phyloP scores from a whole-genome alignment of 495 filamentous ascomycete species.

The Tuber melanosporum region DNA sequence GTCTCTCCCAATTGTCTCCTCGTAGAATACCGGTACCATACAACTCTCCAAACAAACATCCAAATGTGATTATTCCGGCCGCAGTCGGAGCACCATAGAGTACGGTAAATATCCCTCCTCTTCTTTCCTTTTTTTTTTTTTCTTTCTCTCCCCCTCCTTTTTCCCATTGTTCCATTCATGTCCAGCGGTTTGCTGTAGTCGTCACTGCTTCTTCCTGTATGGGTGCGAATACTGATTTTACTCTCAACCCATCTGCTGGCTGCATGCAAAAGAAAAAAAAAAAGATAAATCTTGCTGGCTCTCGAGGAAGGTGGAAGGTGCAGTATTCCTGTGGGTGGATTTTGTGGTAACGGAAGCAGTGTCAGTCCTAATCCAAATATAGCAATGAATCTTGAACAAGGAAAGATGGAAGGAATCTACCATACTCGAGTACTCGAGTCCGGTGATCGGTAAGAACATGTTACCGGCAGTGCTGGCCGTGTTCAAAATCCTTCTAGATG shows the following conservation, averaged over 20 bases:
- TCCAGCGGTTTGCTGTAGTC: not conserved
- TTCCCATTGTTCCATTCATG: not conserved
- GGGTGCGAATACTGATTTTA: not conserved
- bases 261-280: not conserved
- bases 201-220: not conserved
- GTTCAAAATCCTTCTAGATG: slow-evolving; percentile 6
- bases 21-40: not conserved
- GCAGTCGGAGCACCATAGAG: not conserved
- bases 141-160: slow-evolving; percentile 1
- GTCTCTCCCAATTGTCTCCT: not conserved
- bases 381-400: not conserved
- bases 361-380: slow-evolving; percentile 1
- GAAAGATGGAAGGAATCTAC: not conserved
- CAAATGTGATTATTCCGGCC: not conserved
- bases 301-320: not conserved
- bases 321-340: not conserved
- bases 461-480: not conserved
- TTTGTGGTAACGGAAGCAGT: not conserved
- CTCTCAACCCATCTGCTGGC: not conserved
- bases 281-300: not conserved
- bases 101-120: not conserved
- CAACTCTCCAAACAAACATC: slow-evolving; percentile 2
- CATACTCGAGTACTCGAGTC: not conserved
- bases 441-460: not conserved
- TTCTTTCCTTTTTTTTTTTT: not conserved